Evolutionary conservation across 1,284 basidiomycete species (phyloP).

Genomic region (Puccinia coronata): DNA sequence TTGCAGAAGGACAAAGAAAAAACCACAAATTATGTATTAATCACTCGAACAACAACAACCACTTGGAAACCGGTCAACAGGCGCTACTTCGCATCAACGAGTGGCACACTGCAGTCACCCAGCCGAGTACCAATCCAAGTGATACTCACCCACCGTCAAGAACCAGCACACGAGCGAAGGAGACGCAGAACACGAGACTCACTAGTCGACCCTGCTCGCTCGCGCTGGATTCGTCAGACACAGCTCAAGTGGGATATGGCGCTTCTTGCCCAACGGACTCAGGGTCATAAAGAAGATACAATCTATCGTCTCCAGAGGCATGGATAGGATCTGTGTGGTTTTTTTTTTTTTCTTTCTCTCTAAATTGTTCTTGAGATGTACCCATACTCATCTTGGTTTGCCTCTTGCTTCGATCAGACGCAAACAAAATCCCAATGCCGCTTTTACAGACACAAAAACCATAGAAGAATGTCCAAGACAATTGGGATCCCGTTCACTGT

Average conservation of each 20-base stretch:
- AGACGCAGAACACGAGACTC: background rate
- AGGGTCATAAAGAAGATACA: conserved; percentile 57
- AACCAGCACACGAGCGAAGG: background rate
- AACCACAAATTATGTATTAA: background rate
- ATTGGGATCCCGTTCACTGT: conserved; percentile 51
- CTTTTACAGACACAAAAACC: conserved; percentile 56
- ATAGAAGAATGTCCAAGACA: conserved; percentile 56
- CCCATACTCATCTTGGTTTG: too few relatives aligned
- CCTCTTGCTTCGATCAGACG: conserved; percentile 52
- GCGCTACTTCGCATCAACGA: too few relatives aligned
- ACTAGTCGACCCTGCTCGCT: conserved; percentile 49
- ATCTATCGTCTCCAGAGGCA: conserved; percentile 57
- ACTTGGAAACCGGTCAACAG: too few relatives aligned
- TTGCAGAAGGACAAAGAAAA: background rate
- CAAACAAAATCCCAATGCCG: conserved; percentile 58
- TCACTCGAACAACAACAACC: too few relatives aligned
- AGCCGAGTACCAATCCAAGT: background rate
- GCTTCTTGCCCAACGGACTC: conserved; percentile 57
- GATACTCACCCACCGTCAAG: background rate
- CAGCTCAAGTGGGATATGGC: conserved; percentile 59
- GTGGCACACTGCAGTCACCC: too few relatives aligned
- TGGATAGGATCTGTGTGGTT: conserved; percentile 53
- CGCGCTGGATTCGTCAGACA: conserved; percentile 57
- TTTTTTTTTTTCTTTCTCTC: background rate
- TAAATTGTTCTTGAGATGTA: too few relatives aligned